phyloP scores from a whole-genome alignment of 768 basidiomycete genomes.

The Mycena galericulata region DNA sequence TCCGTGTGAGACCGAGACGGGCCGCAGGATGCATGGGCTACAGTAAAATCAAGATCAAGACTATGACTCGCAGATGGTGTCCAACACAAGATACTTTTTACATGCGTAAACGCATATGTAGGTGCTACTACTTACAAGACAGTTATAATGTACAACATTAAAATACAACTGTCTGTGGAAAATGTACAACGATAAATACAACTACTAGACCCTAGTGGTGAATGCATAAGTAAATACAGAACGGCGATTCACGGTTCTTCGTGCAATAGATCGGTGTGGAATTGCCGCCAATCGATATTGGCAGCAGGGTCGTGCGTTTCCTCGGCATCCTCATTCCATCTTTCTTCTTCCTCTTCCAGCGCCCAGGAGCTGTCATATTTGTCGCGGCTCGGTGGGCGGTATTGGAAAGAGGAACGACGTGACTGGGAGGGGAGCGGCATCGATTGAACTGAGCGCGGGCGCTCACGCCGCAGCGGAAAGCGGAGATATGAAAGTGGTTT shows the following conservation, averaged over 20 bases:
- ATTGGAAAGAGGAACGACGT: conserved; percentile 47
- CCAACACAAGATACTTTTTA: too few relatives aligned
- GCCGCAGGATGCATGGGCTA: too few relatives aligned
- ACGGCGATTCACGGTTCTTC: conserved; percentile 5
- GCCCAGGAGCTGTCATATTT: conserved; percentile 52
- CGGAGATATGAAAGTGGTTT: conserved; percentile 32
- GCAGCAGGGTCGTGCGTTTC: conserved; percentile 51
- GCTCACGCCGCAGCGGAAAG: conserved; percentile 40
- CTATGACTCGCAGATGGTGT: too few relatives aligned
- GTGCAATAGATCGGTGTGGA: conserved; percentile 57
- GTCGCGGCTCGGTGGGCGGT: conserved; percentile 42
- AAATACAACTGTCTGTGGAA: background rate
- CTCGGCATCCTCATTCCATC: conserved; percentile 39
- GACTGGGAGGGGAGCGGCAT: conserved; percentile 46
- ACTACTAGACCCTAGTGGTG: background rate
- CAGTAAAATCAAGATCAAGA: too few relatives aligned
- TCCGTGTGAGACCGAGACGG: too few relatives aligned
- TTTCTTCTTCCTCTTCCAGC: conserved; percentile 52
- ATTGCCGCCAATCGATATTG: conserved; percentile 68
- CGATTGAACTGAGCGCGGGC: conserved; percentile 47
- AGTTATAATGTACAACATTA: too few relatives aligned
- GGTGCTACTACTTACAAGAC: too few relatives aligned
- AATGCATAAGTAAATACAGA: background rate
- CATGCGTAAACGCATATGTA: too few relatives aligned
- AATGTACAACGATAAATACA: background rate